phyloP scores from a whole-genome alignment of 139 green algal genomes.

The Auxenochlorella protothecoides region DNA sequence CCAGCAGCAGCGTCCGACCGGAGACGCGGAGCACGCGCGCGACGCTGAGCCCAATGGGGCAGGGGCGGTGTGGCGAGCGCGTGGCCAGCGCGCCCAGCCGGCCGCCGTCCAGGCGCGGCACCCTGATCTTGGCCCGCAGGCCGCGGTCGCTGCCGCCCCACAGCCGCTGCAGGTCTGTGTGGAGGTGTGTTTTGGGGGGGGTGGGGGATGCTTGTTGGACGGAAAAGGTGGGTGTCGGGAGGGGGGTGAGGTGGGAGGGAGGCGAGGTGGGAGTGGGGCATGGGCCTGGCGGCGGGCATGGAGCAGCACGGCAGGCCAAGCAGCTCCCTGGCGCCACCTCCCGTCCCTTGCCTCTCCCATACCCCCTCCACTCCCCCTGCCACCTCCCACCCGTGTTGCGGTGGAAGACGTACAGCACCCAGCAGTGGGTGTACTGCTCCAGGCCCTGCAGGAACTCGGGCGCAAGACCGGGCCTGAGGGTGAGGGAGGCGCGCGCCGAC shows the following conservation, averaged over 20 bases:
- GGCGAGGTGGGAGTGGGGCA: no score
- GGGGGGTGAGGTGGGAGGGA: no score
- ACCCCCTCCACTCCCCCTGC: conserved; percentile 3
- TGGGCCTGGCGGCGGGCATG: not conserved
- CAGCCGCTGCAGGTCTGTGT: conserved; percentile 48
- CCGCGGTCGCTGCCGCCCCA: conserved; percentile 7
- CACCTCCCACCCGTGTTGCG: conserved; percentile 61
- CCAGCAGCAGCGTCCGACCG: conserved; percentile 45
- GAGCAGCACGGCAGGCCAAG: not conserved
- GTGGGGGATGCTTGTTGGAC: no score
- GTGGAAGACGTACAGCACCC: conserved; percentile 93
- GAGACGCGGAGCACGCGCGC: conserved; percentile 45
- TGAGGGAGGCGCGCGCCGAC: conserved; percentile 42
- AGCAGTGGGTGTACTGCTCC: conserved; percentile 75
- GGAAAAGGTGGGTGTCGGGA: no score
- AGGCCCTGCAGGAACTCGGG: conserved; percentile 62
- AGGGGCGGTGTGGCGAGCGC: conserved; percentile 65
- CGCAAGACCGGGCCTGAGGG: conserved; percentile 45
- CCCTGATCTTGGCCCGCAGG: conserved; percentile 62
- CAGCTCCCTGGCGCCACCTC: not conserved
- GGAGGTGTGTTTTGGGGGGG: conserved; percentile 13
- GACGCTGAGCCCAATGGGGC: conserved; percentile 68
- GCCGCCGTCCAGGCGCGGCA: conserved; percentile 74
- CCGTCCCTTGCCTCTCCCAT: not conserved
- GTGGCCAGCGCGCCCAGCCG: conserved; percentile 77